A percentile compares a stretch with the other conserved stretches of the same genome.
phyloP scores from a whole-genome alignment of 495 filamentous ascomycete genomes.

The Daldinia loculata region DNA sequence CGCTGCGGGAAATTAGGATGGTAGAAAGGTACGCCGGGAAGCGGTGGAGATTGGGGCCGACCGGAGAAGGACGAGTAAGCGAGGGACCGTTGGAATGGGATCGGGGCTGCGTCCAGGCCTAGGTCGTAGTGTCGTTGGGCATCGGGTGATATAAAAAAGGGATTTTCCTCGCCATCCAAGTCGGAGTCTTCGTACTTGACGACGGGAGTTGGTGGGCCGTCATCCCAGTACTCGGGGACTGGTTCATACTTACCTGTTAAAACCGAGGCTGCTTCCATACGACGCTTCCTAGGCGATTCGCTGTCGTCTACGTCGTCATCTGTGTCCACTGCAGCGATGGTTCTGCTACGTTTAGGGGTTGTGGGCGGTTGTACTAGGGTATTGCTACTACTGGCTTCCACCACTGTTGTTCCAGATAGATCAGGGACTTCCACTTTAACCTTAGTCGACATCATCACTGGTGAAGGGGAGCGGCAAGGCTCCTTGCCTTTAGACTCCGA shows the following conservation, averaged over 20 bases:
- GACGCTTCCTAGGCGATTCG: neutral
- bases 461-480: neutral
- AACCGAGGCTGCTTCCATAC: neutral
- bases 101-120: neutral
- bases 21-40: neutral
- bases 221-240: neutral
- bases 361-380: neutral
- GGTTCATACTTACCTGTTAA: neutral
- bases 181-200: neutral
- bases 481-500: slow-evolving; percentile 11
- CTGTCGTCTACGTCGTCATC: neutral
- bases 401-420: neutral
- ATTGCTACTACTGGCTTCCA: neutral
- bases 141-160: slow-evolving; percentile 1
- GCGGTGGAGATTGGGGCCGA: neutral
- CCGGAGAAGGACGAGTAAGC: too few relatives aligned
- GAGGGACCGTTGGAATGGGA: neutral
- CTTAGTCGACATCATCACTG: neutral
- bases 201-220: neutral
- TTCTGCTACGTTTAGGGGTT: neutral
- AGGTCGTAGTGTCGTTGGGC: neutral
- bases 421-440: neutral
- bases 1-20: slow-evolving; percentile 23
- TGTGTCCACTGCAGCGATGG: neutral
- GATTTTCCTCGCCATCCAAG: slow-evolving; percentile 2